Conservation (phyloP, 768 basidiomycete genomes). For the Boletus sp. region DNA sequence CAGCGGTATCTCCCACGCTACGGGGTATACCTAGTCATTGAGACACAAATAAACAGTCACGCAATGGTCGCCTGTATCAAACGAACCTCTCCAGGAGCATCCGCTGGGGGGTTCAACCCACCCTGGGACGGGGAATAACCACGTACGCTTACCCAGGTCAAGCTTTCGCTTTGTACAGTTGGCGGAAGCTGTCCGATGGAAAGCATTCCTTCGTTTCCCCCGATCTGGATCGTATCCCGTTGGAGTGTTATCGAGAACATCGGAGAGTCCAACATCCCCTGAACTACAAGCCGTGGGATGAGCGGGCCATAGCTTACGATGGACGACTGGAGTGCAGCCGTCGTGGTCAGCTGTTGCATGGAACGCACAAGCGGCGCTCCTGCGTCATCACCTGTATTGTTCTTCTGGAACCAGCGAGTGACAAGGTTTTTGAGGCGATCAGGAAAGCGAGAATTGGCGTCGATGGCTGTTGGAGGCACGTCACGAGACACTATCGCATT, state of each 20-base stretch:
- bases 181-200: constrained; percentile 65
- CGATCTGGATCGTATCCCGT: constrained; percentile 64
- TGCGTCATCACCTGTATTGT: not conserved
- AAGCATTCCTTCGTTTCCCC: constrained; percentile 63
- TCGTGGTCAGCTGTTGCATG: constrained; percentile 8
- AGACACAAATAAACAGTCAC: not conserved
- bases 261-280: constrained; percentile 37
- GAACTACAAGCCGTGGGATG: constrained; percentile 44
- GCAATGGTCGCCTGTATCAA: not conserved
- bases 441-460: constrained; percentile 2
- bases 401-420: constrained; percentile 20
- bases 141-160: constrained; percentile 69
- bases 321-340: constrained; percentile 38
- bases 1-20: constrained; percentile 70
- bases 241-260: constrained; percentile 64
- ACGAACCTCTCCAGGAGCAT: constrained; percentile 61
- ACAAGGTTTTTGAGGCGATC: constrained; percentile 11
- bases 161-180: constrained; percentile 42
- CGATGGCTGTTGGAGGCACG: not conserved
- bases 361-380: constrained; percentile 4
- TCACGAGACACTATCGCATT: not conserved
- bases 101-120: constrained; percentile 53
- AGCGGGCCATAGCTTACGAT: constrained; percentile 45
- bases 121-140: constrained; percentile 50
- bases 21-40: constrained; percentile 48